phyloP scores from a whole-genome alignment of 805 yeast species.

The Saccharomyces jurei region DNA sequence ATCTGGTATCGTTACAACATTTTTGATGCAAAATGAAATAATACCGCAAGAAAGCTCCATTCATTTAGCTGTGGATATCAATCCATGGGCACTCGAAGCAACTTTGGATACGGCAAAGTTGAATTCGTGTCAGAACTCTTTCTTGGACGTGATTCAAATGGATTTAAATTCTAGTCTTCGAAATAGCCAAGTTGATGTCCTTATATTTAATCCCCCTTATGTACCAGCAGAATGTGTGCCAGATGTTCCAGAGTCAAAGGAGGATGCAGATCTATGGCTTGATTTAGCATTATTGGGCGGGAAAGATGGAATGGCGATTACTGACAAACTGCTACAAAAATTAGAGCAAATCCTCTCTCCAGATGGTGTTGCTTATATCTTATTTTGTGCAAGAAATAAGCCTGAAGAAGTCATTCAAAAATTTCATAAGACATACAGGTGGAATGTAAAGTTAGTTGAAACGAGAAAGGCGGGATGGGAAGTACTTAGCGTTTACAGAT shows the following conservation, averaged over 20 bases:
- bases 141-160: conserved; percentile 47
- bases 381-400: conserved; percentile 85
- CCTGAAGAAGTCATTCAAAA: conserved; percentile 51
- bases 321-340: conserved; percentile 50
- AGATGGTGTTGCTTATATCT: conserved; percentile 72
- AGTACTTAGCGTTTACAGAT: conserved; percentile 67
- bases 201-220: conserved; percentile 92
- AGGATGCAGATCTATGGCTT: conserved; percentile 59
- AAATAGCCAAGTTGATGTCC: conserved; percentile 47
- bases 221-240: conserved; percentile 86
- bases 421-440: conserved; percentile 37
- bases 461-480: conserved; percentile 94
- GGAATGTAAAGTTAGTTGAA: conserved; percentile 48
- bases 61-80: conserved; percentile 69
- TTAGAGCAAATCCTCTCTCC: conserved; percentile 46
- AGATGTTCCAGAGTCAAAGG: conserved; percentile 35
- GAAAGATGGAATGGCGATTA: conserved; percentile 79
- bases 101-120: conserved; percentile 38
- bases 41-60: conserved; percentile 37
- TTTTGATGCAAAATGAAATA: conserved; percentile 49
- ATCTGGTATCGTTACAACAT: conserved; percentile 80
- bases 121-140: conserved; percentile 23
- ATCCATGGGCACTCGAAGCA: conserved; percentile 63
- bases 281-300: conserved; percentile 92
- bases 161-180: conserved; percentile 47